Conservation (phyloP, 306 rosid genomes). For the Prunus padus region DNA sequence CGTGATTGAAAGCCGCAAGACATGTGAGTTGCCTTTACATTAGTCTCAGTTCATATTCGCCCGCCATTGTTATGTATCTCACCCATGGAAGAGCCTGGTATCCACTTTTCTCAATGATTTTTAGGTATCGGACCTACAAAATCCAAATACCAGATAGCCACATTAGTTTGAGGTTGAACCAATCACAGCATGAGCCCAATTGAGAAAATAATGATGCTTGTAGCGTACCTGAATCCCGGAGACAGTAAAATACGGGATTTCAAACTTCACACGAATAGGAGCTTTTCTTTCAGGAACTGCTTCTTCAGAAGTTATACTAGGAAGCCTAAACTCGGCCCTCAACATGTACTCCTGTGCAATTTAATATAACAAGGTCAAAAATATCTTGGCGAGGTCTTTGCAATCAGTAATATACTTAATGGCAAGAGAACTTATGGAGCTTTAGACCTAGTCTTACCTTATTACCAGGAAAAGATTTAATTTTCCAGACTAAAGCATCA, state of each 20-base stretch:
- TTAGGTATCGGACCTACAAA: conserved; percentile 65
- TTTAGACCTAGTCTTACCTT: conserved; percentile 44
- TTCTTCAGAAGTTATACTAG: conserved; percentile 79
- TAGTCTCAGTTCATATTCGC: conserved; percentile 38
- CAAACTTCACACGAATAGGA: conserved; percentile 82
- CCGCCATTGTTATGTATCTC: conserved; percentile 45
- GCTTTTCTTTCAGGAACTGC: conserved; percentile 82
- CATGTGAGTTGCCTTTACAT: conserved; percentile 17
- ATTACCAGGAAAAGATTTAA: conserved; percentile 83
- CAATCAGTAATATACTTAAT: background rate
- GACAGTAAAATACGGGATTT: conserved; percentile 85
- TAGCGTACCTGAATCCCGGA: conserved; percentile 74
- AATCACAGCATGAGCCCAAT: background rate
- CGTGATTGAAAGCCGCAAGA: conserved; percentile 13
- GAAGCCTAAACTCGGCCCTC: conserved; percentile 84
- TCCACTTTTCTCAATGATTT: conserved; percentile 67
- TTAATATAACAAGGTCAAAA: background rate
- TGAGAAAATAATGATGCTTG: background rate
- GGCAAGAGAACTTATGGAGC: background rate
- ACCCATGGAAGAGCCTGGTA: conserved; percentile 49
- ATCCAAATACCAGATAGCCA: background rate
- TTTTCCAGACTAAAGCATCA: conserved; percentile 81
- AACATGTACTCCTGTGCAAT: conserved; percentile 69
- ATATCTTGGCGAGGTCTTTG: background rate
- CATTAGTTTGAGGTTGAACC: background rate